Conservation (phyloP, 2,329 filamentous ascomycete species). For the Fusarium paranaense region DNA sequence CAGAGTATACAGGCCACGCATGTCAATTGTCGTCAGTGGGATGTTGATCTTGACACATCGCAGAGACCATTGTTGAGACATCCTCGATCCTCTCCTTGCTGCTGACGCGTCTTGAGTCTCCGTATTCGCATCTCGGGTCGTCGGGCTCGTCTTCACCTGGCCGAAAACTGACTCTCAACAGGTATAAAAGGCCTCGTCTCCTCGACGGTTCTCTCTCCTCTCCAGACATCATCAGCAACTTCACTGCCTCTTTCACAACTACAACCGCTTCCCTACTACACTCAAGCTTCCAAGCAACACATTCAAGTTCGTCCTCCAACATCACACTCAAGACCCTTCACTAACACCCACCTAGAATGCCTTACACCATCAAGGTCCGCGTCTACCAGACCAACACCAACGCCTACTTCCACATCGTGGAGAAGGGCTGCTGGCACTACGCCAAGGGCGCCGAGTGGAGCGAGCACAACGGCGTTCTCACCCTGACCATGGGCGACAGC, state of each 20-base stretch:
- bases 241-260: background rate
- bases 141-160: background rate
- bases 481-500: slow-evolving; percentile 31
- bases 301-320: background rate
- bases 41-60: background rate
- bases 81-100: background rate
- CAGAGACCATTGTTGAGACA: background rate
- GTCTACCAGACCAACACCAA: slow-evolving; percentile 36
- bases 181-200: background rate
- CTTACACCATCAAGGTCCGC: slow-evolving; percentile 36
- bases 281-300: background rate
- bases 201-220: background rate
- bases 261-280: background rate
- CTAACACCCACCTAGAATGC: slow-evolving; percentile 26
- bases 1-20: background rate
- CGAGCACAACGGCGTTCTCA: slow-evolving; percentile 15
- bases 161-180: background rate
- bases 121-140: background rate
- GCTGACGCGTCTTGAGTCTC: background rate
- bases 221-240: background rate
- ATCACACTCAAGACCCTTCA: rapidly evolving
- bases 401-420: slow-evolving; percentile 34
- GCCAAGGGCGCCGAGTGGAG: slow-evolving; percentile 30
- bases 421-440: slow-evolving; percentile 36
- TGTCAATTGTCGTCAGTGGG: background rate